Percentiles rank a stretch among this genome's conserved stretches.
Conservation (phyloP, 1,284 basidiomycete species). For the Cryptococcus wingfieldii region DNA sequence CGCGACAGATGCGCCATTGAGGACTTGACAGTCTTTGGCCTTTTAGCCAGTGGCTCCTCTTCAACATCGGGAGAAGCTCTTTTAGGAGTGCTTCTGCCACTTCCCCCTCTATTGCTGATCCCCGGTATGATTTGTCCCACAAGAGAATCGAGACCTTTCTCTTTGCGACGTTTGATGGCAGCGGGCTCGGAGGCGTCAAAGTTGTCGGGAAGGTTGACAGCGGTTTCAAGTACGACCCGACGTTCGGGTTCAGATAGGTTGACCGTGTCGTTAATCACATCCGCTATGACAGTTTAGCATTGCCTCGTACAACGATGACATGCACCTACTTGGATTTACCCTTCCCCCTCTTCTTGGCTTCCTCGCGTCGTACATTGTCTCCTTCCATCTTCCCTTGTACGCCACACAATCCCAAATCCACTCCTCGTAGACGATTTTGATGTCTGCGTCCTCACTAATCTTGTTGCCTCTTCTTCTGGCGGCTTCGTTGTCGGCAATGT, state of each 20-base stretch:
- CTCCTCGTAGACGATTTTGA: constrained; percentile 44
- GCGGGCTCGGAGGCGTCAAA: constrained; percentile 30
- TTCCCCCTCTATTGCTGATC: background rate
- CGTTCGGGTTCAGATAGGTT: constrained; percentile 4
- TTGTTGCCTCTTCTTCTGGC: constrained; percentile 27
- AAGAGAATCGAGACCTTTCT: constrained; percentile 24
- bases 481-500: constrained; percentile 28
- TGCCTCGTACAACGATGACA: background rate
- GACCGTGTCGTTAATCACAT: constrained; percentile 27
- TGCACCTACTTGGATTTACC: constrained; percentile 24
- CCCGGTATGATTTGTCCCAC: constrained; percentile 34
- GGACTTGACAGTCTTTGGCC: background rate
- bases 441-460: constrained; percentile 20
- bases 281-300: constrained; percentile 4
- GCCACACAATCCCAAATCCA: constrained; percentile 50
- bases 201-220: background rate
- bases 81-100: background rate
- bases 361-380: constrained; percentile 42
- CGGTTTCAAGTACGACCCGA: background rate
- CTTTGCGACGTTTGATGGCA: constrained; percentile 31
- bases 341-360: constrained; percentile 27
- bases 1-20: constrained; percentile 36
- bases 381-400: constrained; percentile 41
- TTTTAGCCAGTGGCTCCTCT: background rate
- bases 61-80: background rate